Evolutionary conservation across 805 yeast genomes (phyloP).

Genomic region (Tetrapisispora phaffii): DNA sequence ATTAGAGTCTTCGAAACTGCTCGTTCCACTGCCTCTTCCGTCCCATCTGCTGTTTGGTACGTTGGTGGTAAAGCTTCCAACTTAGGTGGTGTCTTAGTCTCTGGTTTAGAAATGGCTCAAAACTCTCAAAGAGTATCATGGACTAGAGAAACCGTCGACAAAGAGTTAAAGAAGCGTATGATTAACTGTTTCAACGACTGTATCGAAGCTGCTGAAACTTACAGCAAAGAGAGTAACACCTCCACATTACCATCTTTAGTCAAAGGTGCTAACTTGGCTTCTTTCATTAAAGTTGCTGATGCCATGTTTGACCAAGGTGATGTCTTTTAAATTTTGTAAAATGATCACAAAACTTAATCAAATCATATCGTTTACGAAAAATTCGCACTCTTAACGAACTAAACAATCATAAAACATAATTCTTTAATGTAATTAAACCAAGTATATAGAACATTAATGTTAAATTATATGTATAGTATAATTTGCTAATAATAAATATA

Average conservation of each 20-base stretch:
- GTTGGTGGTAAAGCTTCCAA: slow-evolving; percentile 99
- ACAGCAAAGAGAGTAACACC: slow-evolving; percentile 49
- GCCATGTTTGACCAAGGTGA: slow-evolving; percentile 99
- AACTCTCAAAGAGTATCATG: slow-evolving; percentile 89
- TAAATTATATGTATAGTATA: no score
- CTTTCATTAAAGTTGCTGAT: slow-evolving; percentile 95
- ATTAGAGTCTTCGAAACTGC: slow-evolving; percentile 86
- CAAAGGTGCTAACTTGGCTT: slow-evolving; percentile 98
- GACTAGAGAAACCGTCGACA: slow-evolving; percentile 89
- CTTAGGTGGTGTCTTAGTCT: slow-evolving; percentile 99
- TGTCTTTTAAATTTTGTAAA: no score
- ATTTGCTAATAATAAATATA: neutral
- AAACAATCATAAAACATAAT: no score
- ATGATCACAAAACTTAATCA: no score
- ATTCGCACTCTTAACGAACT: neutral
- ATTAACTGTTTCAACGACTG: slow-evolving; percentile 86
- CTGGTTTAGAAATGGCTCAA: slow-evolving; percentile 99
- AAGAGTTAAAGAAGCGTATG: slow-evolving; percentile 87
- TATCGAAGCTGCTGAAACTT: slow-evolving; percentile 74
- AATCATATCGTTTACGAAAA: no score
- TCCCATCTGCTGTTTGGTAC: slow-evolving; percentile 69
- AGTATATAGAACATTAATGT: neutral
- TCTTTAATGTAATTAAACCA: neutral
- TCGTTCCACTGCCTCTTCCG: slow-evolving; percentile 39
- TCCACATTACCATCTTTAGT: slow-evolving; percentile 83